These are phyloP conservation scores for Lyophyllum semitale DNA, from an alignment of 768 basidiomycete species.

Conservation along the genomic window DNA sequence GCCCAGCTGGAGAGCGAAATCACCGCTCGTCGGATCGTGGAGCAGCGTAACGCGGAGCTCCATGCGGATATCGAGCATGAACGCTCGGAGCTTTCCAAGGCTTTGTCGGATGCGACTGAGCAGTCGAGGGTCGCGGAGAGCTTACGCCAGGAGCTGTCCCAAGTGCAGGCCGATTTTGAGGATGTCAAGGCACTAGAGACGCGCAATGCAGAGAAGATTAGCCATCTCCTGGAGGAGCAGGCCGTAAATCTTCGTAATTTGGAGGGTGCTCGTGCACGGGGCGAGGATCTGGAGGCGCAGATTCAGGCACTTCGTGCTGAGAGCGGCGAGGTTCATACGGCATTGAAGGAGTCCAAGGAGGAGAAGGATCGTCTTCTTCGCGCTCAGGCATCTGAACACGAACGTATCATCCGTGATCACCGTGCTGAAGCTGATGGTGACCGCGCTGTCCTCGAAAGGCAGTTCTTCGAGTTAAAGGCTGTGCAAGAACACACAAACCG, in stretches of 20 bases:
- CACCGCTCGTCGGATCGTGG: slow-evolving; percentile 60
- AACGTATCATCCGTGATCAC: slow-evolving; percentile 76
- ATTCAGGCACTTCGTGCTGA: slow-evolving; percentile 71
- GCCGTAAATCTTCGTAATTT: slow-evolving; percentile 68
- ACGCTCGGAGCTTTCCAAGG: slow-evolving; percentile 52
- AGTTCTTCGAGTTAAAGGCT: slow-evolving; percentile 73
- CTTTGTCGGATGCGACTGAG: slow-evolving; percentile 69
- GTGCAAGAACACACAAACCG: slow-evolving; percentile 60
- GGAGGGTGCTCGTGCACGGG: slow-evolving; percentile 73
- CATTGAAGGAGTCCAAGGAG: slow-evolving; percentile 63
- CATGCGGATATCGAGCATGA: slow-evolving; percentile 56
- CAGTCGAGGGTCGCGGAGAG: slow-evolving; percentile 61
- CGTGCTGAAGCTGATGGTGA: slow-evolving; percentile 93
- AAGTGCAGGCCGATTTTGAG: slow-evolving; percentile 62
- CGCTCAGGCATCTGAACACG: slow-evolving; percentile 69
- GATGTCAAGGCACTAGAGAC: slow-evolving; percentile 69
- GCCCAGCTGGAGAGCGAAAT: slow-evolving; percentile 66
- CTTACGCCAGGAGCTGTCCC: slow-evolving; percentile 63
- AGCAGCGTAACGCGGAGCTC: slow-evolving; percentile 63
- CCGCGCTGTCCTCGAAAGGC: slow-evolving; percentile 88
- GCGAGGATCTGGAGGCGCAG: slow-evolving; percentile 76
- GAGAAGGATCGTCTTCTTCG: slow-evolving; percentile 82
- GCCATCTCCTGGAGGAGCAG: slow-evolving; percentile 73
- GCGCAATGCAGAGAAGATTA: slow-evolving; percentile 62
- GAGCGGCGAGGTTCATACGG: slow-evolving; percentile 67